phyloP scores from a whole-genome alignment of 2,329 filamentous ascomycete species.

The Harringtonia aguacate region DNA sequence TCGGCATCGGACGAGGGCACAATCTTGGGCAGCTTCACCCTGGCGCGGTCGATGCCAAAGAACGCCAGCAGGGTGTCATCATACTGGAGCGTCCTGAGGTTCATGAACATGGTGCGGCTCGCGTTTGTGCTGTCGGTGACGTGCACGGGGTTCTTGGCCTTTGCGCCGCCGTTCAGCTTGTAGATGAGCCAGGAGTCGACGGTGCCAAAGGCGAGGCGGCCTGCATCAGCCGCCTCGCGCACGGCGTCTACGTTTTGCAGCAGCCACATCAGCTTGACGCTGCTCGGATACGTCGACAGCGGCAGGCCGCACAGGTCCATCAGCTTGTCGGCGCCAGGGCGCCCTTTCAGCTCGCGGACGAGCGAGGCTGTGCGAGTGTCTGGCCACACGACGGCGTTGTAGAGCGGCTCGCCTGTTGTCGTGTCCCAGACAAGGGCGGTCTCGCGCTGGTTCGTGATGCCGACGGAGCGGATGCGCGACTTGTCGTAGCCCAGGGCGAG shows the following conservation, averaged over 20 bases:
- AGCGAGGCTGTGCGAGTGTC: slow-evolving; percentile 67
- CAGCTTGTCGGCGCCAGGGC: slow-evolving; percentile 57
- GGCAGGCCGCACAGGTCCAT: slow-evolving; percentile 67
- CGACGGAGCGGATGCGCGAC: slow-evolving; percentile 63
- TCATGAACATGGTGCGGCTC: slow-evolving; percentile 91
- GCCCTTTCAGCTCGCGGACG: slow-evolving; percentile 64
- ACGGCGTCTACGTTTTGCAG: slow-evolving; percentile 61
- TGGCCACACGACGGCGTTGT: slow-evolving; percentile 84
- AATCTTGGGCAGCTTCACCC: slow-evolving; percentile 71
- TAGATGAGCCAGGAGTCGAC: slow-evolving; percentile 85
- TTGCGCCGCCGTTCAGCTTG: slow-evolving; percentile 64
- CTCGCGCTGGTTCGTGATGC: slow-evolving; percentile 86
- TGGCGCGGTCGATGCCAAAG: slow-evolving; percentile 59
- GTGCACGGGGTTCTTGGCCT: slow-evolving; percentile 43
- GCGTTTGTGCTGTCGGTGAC: slow-evolving; percentile 86
- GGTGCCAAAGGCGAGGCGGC: slow-evolving; percentile 72
- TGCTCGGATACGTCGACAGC: slow-evolving; percentile 79
- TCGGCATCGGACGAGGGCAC: slow-evolving; percentile 67
- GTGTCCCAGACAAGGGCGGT: slow-evolving; percentile 80
- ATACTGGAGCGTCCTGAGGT: slow-evolving; percentile 70
- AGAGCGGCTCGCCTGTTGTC: slow-evolving; percentile 66
- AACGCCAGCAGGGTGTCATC: slow-evolving; percentile 67
- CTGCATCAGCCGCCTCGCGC: slow-evolving; percentile 62
- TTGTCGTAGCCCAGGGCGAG: slow-evolving; percentile 54
- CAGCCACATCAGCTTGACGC: slow-evolving; percentile 77